Conservation (phyloP, 495 filamentous ascomycete genomes). For the Aspergillus avenaceus region DNA sequence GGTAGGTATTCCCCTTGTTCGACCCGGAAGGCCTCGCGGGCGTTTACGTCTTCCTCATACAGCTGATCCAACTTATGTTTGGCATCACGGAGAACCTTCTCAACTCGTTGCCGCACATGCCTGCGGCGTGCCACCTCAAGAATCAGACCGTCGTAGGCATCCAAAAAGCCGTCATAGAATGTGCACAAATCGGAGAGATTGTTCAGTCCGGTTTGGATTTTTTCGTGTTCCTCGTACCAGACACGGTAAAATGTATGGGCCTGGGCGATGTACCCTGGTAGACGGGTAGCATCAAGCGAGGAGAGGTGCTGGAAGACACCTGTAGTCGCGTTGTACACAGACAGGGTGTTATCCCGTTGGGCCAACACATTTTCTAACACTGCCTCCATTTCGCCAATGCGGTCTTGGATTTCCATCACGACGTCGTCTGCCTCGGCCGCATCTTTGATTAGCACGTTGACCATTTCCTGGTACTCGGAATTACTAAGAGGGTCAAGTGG, state of each 20-base stretch:
- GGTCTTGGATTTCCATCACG: conserved; percentile 74
- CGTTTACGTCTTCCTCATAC: conserved; percentile 65
- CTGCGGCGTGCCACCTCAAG: conserved; percentile 75
- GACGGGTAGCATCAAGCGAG: conserved; percentile 54
- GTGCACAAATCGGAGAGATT: conserved; percentile 69
- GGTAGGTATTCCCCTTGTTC: conserved; percentile 86
- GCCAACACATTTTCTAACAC: conserved; percentile 50
- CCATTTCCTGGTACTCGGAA: conserved; percentile 76
- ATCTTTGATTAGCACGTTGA: conserved; percentile 77
- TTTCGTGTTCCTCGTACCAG: conserved; percentile 71
- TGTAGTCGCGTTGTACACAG: conserved; percentile 49
- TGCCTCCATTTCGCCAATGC: conserved; percentile 70
- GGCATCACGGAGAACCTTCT: conserved; percentile 69
- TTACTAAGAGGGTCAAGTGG: conserved; percentile 67
- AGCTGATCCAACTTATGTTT: conserved; percentile 71
- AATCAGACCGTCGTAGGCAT: conserved; percentile 77
- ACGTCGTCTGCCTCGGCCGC: conserved; percentile 87
- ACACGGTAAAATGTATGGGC: conserved; percentile 65
- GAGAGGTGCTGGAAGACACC: conserved; percentile 64
- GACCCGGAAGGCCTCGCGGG: conserved; percentile 72
- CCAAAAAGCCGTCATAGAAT: conserved; percentile 80
- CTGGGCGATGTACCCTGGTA: conserved; percentile 65
- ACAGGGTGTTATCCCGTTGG: conserved; percentile 46
- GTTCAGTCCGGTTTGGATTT: conserved; percentile 60
- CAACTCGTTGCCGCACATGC: conserved; percentile 65